Conservation (phyloP, 2,329 filamentous ascomycete species). For the Penicillium hesseltinei region DNA sequence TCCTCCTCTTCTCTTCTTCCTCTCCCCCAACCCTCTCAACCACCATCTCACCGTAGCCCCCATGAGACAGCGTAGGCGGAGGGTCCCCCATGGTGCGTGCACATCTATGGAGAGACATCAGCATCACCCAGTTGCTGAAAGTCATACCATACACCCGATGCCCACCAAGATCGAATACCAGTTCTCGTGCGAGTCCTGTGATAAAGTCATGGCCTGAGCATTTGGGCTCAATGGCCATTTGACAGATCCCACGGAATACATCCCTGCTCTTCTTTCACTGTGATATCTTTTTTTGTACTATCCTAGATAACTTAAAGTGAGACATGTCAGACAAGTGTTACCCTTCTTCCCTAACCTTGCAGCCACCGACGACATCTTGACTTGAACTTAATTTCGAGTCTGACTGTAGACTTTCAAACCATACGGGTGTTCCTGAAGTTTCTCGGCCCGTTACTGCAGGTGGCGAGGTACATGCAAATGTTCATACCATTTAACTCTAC, state of each 20-base stretch:
- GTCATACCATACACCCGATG: background rate
- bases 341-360: background rate
- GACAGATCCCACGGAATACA: background rate
- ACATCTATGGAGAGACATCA: background rate
- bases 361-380: background rate
- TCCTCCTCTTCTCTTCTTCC: background rate
- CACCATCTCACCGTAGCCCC: background rate
- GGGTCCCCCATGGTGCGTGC: background rate
- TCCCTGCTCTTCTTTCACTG: background rate
- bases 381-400: background rate
- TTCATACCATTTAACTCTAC: background rate
- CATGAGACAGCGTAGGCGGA: too few relatives aligned
- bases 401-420: background rate
- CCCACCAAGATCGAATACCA: background rate
- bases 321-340: background rate
- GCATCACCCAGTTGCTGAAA: background rate
- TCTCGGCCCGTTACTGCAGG: background rate
- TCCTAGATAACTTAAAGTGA: background rate
- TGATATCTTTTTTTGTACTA: background rate
- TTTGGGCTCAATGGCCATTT: background rate
- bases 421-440: background rate
- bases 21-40: background rate
- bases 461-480: background rate
- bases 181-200: background rate
- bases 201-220: background rate